Base-by-base conservation (phyloP, 805 yeast species). In the Candida nemodendra region DNA sequence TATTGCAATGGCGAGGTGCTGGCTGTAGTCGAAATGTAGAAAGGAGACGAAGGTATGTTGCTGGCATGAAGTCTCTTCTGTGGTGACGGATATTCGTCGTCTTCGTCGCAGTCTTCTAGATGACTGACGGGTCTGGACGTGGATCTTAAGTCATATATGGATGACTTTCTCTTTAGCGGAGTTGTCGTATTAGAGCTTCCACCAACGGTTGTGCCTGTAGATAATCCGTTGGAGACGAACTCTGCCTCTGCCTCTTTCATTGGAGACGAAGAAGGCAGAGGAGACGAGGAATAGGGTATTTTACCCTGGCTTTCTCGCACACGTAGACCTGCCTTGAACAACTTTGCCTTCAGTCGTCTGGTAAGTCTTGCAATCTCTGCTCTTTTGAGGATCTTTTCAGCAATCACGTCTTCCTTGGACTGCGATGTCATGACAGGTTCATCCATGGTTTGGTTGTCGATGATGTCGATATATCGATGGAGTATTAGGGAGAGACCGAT, bases 321-420 rank as follows among this genome's bases (percentile, higher is more conserved):
- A 34, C 57, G 59, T 18, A 65, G 34, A 11, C 70, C 71, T 2
- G 74, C 72, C 47, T 62, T 66, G 18, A 65, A 62, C 14, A 70
- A 51, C 44, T 68, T 64, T 6, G 65, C 55, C 47, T 68, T 69
- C 17, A 70, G 48, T 44, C 68, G 74, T 41, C 73, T 54, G 2
- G 76, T 66, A 36, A 70, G 63, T 39, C 72, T 60, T 4, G 74
- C 71, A 5, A 70, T 57, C 44, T 70, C 74, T 4, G 71, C 76
- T 35, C 74, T 57, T 42, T 69, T 69, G 29, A 70, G 54, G 30
- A 70, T 68, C 43, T 63, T 65, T 39, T 68, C 69, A 17, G 73
- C 72, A 12, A 69, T 69, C 14, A 58, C 50, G 36, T 69, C 70
- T 41, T 70, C 74, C 32, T 48, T 48, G 21, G 48, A 41, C 38